A percentile compares a stretch with the other conserved stretches of the same genome.
These are phyloP conservation scores for Carallia pectinifolia DNA, from an alignment of 345 rosid genomes.

Conservation along the genomic window DNA sequence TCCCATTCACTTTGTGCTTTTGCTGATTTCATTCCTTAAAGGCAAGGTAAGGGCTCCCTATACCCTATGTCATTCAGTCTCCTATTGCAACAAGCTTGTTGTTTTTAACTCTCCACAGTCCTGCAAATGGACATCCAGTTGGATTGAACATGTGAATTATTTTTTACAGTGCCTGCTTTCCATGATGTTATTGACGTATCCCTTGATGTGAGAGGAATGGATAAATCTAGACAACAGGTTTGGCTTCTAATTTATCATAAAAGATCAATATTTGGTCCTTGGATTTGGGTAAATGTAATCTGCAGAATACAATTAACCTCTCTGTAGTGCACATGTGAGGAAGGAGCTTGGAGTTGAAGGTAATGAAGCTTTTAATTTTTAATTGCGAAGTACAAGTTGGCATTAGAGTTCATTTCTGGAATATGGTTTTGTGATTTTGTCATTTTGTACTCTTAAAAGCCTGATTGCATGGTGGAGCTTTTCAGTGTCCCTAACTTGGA, in stretches of 20 bases:
- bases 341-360: slow-evolving; percentile 77
- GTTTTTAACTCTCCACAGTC: background rate
- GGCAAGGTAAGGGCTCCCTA: too few species aligned
- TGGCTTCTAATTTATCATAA: background rate
- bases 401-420: background rate
- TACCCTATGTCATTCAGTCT: too few species aligned
- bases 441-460: background rate
- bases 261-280: too few species aligned
- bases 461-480: too few species aligned
- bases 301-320: too few species aligned
- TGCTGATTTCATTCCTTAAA: too few species aligned
- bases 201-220: slow-evolving; percentile 88
- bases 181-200: slow-evolving; percentile 96
- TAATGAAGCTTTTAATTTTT: slow-evolving; percentile 81
- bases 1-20: background rate
- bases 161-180: slow-evolving; percentile 86
- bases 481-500: too few species aligned
- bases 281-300: too few species aligned
- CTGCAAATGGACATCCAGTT: background rate
- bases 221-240: slow-evolving; percentile 88
- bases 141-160: background rate
- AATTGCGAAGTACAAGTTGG: slow-evolving; percentile 93
- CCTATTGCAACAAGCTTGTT: too few species aligned
- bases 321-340: slow-evolving; percentile 48
- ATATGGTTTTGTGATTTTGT: background rate